Evolutionary conservation across 2,329 filamentous ascomycete species (phyloP).

Genomic region (Chaetoscypha palmicola): DNA sequence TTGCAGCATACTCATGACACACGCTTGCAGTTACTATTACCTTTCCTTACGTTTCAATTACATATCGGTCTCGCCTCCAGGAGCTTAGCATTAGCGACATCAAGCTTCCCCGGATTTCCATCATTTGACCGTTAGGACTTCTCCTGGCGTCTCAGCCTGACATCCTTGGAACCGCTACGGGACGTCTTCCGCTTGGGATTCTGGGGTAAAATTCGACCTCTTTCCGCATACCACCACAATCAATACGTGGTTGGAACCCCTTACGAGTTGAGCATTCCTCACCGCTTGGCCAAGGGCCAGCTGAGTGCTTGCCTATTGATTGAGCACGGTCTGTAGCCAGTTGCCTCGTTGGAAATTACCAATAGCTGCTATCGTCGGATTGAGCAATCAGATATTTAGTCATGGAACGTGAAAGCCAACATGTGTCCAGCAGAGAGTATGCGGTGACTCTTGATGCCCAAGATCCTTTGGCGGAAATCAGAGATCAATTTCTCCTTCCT

Average conservation of each 20-base stretch:
- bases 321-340: slow-evolving; percentile 1
- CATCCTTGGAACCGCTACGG: neutral
- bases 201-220: too few species aligned
- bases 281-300: neutral
- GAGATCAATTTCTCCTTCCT: slow-evolving; percentile 70
- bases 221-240: too few species aligned
- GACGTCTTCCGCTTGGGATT: too few species aligned
- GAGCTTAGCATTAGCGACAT: slow-evolving; percentile 4
- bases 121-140: slow-evolving; percentile 17
- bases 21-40: slow-evolving; percentile 24
- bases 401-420: slow-evolving; percentile 12
- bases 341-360: slow-evolving; percentile 11
- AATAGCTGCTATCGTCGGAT: neutral
- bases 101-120: slow-evolving; percentile 21
- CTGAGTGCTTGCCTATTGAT: slow-evolving; percentile 1
- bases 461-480: slow-evolving; percentile 54
- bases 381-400: neutral
- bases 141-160: slow-evolving; percentile 1
- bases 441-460: slow-evolving; percentile 45
- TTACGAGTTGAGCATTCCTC: neutral
- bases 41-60: slow-evolving; percentile 14
- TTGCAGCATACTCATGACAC: slow-evolving; percentile 25
- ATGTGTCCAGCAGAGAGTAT: slow-evolving; percentile 27
- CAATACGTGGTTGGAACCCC: too few species aligned
- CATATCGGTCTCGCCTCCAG: slow-evolving; percentile 11